A percentile compares a stretch with the other conserved stretches of the same genome.
These are phyloP conservation scores for Lodderomyces pseudojiufengensis DNA, from an alignment of 1,139 yeast genomes.

Conservation along the genomic window DNA sequence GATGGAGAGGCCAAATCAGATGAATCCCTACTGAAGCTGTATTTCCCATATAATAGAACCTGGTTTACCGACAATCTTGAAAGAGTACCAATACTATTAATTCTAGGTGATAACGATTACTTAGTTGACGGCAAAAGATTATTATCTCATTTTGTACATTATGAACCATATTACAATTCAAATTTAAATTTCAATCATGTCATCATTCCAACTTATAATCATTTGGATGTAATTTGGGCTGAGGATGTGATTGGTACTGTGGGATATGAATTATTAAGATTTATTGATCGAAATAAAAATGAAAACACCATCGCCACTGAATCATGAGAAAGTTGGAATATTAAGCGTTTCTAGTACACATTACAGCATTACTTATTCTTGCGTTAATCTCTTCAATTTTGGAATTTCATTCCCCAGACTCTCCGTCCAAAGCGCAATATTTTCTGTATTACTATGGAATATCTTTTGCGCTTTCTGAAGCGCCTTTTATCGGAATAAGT, in stretches of 20 bases:
- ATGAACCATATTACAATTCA: constrained; percentile 44
- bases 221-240: constrained; percentile 57
- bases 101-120: constrained; percentile 60
- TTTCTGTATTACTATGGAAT: no score
- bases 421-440: no score
- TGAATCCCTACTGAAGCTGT: constrained; percentile 42
- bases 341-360: no score
- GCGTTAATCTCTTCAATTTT: no score
- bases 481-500: no score
- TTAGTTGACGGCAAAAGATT: constrained; percentile 65
- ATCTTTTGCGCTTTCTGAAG: no score
- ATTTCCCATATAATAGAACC: constrained; percentile 43
- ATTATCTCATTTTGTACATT: constrained; percentile 45
- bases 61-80: constrained; percentile 56
- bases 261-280: constrained; percentile 18
- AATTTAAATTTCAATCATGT: constrained; percentile 35
- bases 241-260: constrained; percentile 40
- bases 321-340: no score
- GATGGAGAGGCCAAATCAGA: constrained; percentile 19
- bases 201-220: constrained; percentile 47
- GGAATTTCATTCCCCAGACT: no score
- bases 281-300: no score
- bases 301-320: no score
- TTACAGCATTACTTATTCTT: no score
- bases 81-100: constrained; percentile 54